Percentiles rank a stretch among this genome's conserved stretches.
phyloP scores from a whole-genome alignment of 2,329 filamentous ascomycete species.

The Alternaria dauci region DNA sequence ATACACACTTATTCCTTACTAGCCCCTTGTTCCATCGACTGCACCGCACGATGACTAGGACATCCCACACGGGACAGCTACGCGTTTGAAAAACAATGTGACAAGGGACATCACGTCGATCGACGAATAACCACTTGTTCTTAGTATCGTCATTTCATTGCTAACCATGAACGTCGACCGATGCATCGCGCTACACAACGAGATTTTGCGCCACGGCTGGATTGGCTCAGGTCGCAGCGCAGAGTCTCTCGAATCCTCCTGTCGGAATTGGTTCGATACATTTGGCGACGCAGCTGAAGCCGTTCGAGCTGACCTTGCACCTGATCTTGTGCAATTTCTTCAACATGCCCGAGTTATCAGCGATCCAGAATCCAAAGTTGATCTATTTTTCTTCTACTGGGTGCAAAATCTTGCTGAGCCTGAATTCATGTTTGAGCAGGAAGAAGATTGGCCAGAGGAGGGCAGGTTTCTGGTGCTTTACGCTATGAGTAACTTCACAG shows the following conservation, averaged over 20 bases:
- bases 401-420: constrained; percentile 4
- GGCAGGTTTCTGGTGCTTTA: constrained; percentile 7
- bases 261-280: no score
- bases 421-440: constrained; percentile 6
- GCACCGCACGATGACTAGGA: neutral
- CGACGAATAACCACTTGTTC: no score
- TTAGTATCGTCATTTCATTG: no score
- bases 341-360: neutral
- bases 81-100: neutral
- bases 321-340: no score
- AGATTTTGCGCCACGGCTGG: no score
- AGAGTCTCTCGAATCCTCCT: no score
- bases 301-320: no score
- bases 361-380: neutral
- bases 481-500: neutral
- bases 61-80: neutral
- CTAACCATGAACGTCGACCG: no score
- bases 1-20: no score
- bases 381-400: constrained; percentile 8
- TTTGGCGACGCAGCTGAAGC: no score
- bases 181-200: no score
- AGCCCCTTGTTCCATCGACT: neutral
- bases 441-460: neutral
- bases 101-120: neutral
- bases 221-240: no score